Conservation (phyloP, 1,284 basidiomycete species). For the Ceratobasidium sp. region DNA sequence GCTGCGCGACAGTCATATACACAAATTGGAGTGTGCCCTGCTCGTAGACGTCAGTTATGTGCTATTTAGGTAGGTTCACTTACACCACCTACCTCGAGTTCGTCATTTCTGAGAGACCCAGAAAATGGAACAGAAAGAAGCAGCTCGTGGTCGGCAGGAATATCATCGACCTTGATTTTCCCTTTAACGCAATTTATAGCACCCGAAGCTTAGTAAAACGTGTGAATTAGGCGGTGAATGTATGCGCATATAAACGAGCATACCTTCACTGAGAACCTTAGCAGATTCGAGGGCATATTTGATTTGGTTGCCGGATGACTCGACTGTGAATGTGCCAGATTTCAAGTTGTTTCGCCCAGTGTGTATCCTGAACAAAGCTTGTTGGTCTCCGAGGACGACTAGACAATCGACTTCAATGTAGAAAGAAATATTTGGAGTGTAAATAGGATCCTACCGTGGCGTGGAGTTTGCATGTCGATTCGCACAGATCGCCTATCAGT, state of each 20-base stretch:
- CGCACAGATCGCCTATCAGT: constrained; percentile 71
- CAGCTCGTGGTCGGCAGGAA: constrained; percentile 1
- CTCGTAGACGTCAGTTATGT: not conserved
- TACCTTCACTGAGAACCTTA: constrained; percentile 26
- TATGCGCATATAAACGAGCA: not conserved
- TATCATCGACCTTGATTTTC: constrained; percentile 3
- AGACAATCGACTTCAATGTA: constrained; percentile 23
- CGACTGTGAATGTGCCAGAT: constrained; percentile 19
- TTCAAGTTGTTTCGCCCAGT: constrained; percentile 74
- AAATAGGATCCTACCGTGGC: constrained; percentile 64
- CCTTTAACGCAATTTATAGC: not conserved
- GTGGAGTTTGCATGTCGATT: constrained; percentile 71
- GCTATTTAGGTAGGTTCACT: not conserved
- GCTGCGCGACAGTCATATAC: constrained; percentile 71
- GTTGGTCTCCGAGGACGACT: constrained; percentile 66
- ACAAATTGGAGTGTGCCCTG: constrained; percentile 20
- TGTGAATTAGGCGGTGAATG: not conserved
- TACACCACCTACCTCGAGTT: constrained; percentile 18
- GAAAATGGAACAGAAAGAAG: constrained; percentile 33
- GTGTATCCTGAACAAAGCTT: constrained; percentile 70
- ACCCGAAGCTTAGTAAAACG: not conserved
- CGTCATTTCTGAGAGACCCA: constrained; percentile 38
- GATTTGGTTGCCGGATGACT: constrained; percentile 9
- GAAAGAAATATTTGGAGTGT: not conserved
- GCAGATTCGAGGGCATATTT: constrained; percentile 29